Evolutionary conservation across 2,329 filamentous ascomycete species (phyloP).

Genomic region (Fusarium vanettenii): DNA sequence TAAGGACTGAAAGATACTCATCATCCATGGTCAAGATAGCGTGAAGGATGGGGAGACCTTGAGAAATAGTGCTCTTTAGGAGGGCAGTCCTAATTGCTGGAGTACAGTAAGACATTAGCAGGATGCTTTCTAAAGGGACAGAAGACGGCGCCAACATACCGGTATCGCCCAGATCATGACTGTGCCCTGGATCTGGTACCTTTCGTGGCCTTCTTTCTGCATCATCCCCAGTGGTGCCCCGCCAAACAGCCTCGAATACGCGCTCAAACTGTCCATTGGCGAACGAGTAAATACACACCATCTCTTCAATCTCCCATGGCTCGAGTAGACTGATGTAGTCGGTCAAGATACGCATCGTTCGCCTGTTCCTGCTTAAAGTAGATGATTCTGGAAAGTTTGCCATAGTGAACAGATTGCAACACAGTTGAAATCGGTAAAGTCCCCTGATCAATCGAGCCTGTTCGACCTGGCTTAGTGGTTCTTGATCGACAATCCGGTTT

Average conservation of each 20-base stretch:
- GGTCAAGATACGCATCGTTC: neutral
- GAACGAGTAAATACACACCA: neutral
- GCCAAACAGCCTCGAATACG: neutral
- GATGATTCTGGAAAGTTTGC: neutral
- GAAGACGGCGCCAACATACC: neutral
- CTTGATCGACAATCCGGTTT: neutral
- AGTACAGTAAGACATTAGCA: neutral
- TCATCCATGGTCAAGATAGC: neutral
- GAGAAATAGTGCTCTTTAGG: neutral
- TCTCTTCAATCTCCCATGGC: conserved; percentile 8
- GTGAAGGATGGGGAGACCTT: neutral
- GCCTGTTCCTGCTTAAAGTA: neutral
- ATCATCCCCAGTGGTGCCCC: neutral
- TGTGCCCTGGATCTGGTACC: neutral
- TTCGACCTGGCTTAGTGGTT: neutral
- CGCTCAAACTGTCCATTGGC: neutral
- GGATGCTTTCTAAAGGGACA: neutral
- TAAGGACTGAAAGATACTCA: neutral
- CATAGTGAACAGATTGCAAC: neutral
- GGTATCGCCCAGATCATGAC: neutral
- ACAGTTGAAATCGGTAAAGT: conserved; percentile 2
- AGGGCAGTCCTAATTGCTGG: neutral
- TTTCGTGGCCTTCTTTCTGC: neutral
- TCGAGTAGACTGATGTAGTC: neutral
- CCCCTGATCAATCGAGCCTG: neutral